These are phyloP conservation scores for Boletellus deceptivus DNA, from an alignment of 1,284 basidiomycete species.

Conservation along the genomic window DNA sequence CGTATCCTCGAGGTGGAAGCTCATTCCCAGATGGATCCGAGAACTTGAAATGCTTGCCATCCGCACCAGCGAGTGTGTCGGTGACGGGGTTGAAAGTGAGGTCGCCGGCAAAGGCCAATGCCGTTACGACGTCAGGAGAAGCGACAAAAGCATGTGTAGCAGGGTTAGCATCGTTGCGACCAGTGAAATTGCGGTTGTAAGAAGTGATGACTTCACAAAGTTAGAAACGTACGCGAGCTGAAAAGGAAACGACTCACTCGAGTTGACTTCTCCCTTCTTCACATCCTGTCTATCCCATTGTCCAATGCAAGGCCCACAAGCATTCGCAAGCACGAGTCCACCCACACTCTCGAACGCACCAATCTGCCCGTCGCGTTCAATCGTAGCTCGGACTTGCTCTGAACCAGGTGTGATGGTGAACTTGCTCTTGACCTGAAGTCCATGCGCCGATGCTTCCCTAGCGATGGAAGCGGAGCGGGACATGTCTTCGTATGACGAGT, in stretches of 20 bases:
- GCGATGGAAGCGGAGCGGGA: constrained; percentile 95
- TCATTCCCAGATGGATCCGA: constrained; percentile 86
- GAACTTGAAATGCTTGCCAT: constrained; percentile 99
- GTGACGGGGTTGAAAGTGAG: constrained; percentile 97
- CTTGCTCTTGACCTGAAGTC: constrained; percentile 87
- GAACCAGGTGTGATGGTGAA: constrained; percentile 99
- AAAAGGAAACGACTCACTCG: constrained; percentile 54
- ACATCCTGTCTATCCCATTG: constrained; percentile 98
- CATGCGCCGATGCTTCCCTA: constrained; percentile 83
- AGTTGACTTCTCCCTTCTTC: constrained; percentile 96
- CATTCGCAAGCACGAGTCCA: constrained; percentile 95
- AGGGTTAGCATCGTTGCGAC: constrained; percentile 99
- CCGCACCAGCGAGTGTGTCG: constrained; percentile 84
- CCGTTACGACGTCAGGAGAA: constrained; percentile 97
- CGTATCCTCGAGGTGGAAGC: constrained; percentile 93
- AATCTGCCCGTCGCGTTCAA: constrained; percentile 94
- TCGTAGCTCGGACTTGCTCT: constrained; percentile 97
- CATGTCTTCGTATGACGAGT: constrained; percentile 99
- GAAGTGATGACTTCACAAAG: constrained; percentile 83
- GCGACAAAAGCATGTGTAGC: constrained; percentile 99
- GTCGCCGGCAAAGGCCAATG: constrained; percentile 92
- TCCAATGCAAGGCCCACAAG: constrained; percentile 98
- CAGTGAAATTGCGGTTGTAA: constrained; percentile 99
- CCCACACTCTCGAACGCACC: constrained; percentile 84
- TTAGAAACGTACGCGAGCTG: constrained; percentile 5